phyloP scores from a whole-genome alignment of 2,329 filamentous ascomycete genomes.

The Didymella arachidicola region DNA sequence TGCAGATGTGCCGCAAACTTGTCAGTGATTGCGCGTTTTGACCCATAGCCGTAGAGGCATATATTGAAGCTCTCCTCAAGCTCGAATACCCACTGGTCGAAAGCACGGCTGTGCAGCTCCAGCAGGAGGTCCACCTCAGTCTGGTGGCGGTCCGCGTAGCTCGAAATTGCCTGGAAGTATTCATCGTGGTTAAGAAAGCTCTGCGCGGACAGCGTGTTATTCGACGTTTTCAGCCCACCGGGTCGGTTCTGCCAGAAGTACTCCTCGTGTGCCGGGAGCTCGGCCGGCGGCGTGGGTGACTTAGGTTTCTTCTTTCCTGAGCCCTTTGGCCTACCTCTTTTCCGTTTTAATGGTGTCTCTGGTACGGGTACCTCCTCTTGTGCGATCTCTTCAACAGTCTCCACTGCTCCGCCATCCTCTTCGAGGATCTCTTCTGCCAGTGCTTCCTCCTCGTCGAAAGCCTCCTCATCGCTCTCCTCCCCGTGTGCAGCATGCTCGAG shows the following conservation, averaged over 20 bases:
- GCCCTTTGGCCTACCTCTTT: constrained; percentile 51
- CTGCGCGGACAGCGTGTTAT: constrained; percentile 79
- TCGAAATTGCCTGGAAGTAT: constrained; percentile 76
- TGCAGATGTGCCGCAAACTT: constrained; percentile 77
- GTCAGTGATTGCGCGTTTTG: constrained; percentile 78
- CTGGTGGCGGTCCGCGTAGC: constrained; percentile 72
- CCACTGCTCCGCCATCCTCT: constrained; percentile 59
- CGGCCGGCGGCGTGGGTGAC: constrained; percentile 79
- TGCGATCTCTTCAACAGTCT: constrained; percentile 25
- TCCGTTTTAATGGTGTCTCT: constrained; percentile 64
- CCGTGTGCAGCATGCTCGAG: constrained; percentile 74
- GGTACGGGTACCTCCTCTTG: constrained; percentile 51
- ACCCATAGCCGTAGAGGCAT: constrained; percentile 91
- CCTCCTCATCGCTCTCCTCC: constrained; percentile 71
- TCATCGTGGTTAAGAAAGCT: constrained; percentile 87
- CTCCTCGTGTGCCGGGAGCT: constrained; percentile 85
- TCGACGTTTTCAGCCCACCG: constrained; percentile 82
- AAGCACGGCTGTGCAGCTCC: constrained; percentile 78
- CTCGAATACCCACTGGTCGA: constrained; percentile 93
- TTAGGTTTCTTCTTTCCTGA: constrained; percentile 59
- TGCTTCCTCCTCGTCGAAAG: constrained; percentile 69
- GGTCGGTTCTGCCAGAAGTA: constrained; percentile 94
- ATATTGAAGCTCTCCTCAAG: constrained; percentile 84
- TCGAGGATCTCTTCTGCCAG: constrained; percentile 74
- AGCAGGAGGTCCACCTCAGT: constrained; percentile 75